These are phyloP conservation scores for Tuber microsphaerosporum DNA, from an alignment of 495 filamentous ascomycete species.

Conservation along the genomic window DNA sequence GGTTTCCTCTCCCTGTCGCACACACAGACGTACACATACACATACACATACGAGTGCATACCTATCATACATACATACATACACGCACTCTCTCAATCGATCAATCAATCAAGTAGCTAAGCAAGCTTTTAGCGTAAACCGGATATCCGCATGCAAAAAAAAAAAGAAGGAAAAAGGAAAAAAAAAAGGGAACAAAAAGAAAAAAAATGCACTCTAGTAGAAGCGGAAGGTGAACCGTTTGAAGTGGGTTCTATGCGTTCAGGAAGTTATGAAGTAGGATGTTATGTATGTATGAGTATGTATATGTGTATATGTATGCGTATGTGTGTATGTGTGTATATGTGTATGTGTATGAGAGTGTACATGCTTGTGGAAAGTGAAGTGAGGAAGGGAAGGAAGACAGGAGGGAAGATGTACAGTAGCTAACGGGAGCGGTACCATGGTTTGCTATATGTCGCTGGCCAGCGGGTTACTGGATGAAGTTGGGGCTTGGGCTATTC, in stretches of 20 bases:
- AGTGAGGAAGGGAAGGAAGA: background rate
- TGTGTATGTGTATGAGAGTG: no score
- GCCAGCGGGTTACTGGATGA: conserved; percentile 2
- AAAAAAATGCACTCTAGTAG: background rate
- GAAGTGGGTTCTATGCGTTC: background rate
- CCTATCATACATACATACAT: no score
- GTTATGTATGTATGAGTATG: background rate
- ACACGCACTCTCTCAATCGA: background rate
- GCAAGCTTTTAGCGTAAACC: background rate
- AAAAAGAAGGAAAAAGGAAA: background rate
- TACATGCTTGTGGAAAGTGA: background rate
- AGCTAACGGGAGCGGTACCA: background rate
- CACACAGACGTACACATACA: background rate
- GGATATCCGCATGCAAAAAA: background rate
- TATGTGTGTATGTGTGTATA: background rate
- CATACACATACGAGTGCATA: background rate
- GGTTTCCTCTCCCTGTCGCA: background rate
- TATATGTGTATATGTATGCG: background rate
- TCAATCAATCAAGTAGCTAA: background rate
- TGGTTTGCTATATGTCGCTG: conserved; percentile 2
- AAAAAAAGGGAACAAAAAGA: background rate
- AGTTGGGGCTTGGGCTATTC: background rate
- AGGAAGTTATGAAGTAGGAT: background rate
- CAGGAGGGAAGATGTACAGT: background rate
- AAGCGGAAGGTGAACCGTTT: background rate